phyloP scores from a whole-genome alignment of 2,329 filamentous ascomycete species.

The Daldinia sp. region DNA sequence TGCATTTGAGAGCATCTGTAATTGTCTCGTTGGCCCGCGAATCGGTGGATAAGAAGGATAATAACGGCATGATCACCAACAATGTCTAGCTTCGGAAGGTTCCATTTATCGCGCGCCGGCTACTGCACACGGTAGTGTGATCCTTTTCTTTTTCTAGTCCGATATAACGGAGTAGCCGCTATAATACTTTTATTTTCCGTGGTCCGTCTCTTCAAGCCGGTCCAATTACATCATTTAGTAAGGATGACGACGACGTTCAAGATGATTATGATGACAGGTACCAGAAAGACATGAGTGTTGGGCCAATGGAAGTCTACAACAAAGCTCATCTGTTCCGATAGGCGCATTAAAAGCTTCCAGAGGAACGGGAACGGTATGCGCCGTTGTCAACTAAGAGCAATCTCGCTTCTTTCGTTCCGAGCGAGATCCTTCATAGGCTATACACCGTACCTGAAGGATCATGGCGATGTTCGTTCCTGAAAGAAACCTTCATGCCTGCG shows the following conservation, averaged over 20 bases:
- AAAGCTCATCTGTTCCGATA: conserved; percentile 27
- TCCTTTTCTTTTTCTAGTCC: background rate
- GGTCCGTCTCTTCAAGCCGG: conserved; percentile 10
- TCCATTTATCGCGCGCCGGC: conserved; percentile 24
- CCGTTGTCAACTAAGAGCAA: conserved; percentile 1
- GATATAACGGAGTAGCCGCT: background rate
- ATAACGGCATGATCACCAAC: conserved; percentile 32
- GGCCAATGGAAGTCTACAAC: conserved; percentile 8
- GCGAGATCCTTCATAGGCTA: conserved; percentile 24
- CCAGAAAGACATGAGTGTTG: conserved; percentile 14
- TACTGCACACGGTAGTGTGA: conserved; percentile 13
- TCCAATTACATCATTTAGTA: conserved; percentile 11
- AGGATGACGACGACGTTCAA: conserved; percentile 21
- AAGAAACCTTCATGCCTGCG: conserved; percentile 15
- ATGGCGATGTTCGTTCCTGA: conserved; percentile 12
- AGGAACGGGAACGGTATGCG: conserved; percentile 27
- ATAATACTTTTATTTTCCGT: conserved; percentile 12
- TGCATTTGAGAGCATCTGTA: conserved; percentile 5
- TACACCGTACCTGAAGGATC: conserved; percentile 8
- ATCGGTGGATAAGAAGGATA: conserved; percentile 27
- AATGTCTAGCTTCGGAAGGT: conserved; percentile 17
- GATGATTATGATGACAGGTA: conserved; percentile 9
- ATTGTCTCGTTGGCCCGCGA: conserved; percentile 12
- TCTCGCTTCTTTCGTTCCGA: conserved; percentile 29
- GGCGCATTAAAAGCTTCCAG: conserved; percentile 25